These are phyloP conservation scores for Drechslerella stenobrocha DNA, from an alignment of 2,329 filamentous ascomycete genomes.

Conservation along the genomic window DNA sequence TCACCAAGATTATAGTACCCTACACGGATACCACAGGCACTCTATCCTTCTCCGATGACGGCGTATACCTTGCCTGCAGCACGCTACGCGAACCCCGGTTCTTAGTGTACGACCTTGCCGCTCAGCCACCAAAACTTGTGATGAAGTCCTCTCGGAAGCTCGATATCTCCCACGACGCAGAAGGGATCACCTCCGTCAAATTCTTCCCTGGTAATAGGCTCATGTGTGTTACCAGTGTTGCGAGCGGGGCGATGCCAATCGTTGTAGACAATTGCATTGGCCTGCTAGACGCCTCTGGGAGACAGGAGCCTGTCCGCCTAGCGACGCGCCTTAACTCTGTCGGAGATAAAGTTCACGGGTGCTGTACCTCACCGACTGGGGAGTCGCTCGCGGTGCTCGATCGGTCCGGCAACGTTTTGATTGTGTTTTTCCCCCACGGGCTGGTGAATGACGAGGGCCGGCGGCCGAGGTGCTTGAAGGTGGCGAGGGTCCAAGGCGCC, in stretches of 20 bases:
- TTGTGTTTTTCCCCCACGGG: constrained; percentile 41
- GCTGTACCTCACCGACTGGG: constrained; percentile 42
- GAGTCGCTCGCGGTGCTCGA: constrained; percentile 37
- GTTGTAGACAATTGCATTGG: constrained; percentile 47
- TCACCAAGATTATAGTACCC: constrained; percentile 40
- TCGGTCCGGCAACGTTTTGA: constrained; percentile 40
- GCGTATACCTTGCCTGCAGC: constrained; percentile 45
- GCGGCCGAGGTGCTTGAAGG: constrained; percentile 40
- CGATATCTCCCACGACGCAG: constrained; percentile 46
- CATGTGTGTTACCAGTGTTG: constrained; percentile 47
- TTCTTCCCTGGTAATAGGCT: constrained; percentile 47
- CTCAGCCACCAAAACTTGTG: constrained; percentile 42
- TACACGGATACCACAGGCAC: constrained; percentile 41
- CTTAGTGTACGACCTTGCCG: constrained; percentile 43
- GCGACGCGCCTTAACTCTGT: constrained; percentile 41
- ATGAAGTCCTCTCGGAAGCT: constrained; percentile 49
- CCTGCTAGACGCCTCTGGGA: constrained; percentile 24
- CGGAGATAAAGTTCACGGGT: constrained; percentile 47
- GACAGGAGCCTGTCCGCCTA: constrained; percentile 31
- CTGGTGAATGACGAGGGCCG: constrained; percentile 44
- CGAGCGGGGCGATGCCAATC: constrained; percentile 36
- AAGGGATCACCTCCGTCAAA: constrained; percentile 46
- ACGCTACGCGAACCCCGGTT: constrained; percentile 45
- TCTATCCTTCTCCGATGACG: constrained; percentile 42
- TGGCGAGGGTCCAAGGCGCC: constrained; percentile 45